Conservation (phyloP, 768 basidiomycete species). For the Termitomyces sp. region DNA sequence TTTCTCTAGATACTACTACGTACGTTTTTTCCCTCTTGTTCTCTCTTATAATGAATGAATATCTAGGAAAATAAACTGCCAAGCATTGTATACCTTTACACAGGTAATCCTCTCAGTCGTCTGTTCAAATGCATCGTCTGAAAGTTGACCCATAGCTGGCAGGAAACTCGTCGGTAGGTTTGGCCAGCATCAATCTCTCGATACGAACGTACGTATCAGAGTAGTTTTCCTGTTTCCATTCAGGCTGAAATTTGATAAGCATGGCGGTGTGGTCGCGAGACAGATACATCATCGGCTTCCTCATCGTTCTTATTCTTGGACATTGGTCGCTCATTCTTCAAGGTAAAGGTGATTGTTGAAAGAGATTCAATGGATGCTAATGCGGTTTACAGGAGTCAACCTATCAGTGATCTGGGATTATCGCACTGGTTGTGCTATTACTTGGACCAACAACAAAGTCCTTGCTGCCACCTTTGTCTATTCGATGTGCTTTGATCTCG, state of each 20-base stretch:
- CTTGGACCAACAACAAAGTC: constrained; percentile 53
- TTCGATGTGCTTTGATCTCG: constrained; percentile 68
- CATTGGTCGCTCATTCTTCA: constrained; percentile 70
- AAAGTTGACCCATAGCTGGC: constrained; percentile 9
- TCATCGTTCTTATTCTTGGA: constrained; percentile 55
- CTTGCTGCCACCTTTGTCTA: constrained; percentile 71
- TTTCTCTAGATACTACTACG: constrained; percentile 45
- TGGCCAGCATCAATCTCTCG: constrained; percentile 57
- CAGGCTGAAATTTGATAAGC: constrained; percentile 8
- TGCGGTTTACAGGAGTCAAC: constrained; percentile 39
- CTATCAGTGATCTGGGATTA: constrained; percentile 51
- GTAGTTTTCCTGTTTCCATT: not conserved
- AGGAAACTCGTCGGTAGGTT: constrained; percentile 45
- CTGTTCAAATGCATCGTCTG: not conserved
- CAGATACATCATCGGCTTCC: constrained; percentile 39
- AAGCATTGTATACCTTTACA: constrained; percentile 59
- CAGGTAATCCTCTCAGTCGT: constrained; percentile 28
- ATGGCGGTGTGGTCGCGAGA: constrained; percentile 66
- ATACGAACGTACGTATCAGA: constrained; percentile 43
- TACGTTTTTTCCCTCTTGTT: constrained; percentile 15
- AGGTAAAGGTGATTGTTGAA: constrained; percentile 25
- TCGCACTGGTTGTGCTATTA: constrained; percentile 44
- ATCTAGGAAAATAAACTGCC: constrained; percentile 47
- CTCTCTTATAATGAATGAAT: not conserved
- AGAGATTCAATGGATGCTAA: not conserved